Evolutionary conservation across 257 asterid genomes (phyloP).

Genomic region (Penstemon eatonii): DNA sequence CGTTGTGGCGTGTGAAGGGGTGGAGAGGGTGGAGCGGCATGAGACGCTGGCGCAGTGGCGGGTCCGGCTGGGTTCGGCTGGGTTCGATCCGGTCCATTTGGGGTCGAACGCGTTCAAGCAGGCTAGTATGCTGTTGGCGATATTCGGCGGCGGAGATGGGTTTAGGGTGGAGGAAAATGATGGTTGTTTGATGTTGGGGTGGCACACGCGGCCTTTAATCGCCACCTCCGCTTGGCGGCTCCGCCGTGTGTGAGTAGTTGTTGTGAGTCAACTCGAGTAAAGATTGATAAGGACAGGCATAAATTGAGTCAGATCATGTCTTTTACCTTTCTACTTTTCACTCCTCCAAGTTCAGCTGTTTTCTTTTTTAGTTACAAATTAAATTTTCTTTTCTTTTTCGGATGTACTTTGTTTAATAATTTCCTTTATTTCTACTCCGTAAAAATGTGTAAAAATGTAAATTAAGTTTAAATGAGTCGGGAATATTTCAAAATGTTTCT

Average conservation of each 20-base stretch:
- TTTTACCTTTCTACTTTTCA: slow-evolving; percentile 53
- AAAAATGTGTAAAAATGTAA: too few relatives aligned
- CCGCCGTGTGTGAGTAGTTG: slow-evolving; percentile 22
- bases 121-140: slow-evolving; percentile 76
- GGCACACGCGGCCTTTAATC: slow-evolving; percentile 85
- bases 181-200: slow-evolving; percentile 81
- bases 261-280: slow-evolving; percentile 34
- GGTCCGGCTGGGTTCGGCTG: slow-evolving; percentile 51
- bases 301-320: slow-evolving; percentile 60
- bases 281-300: slow-evolving; percentile 48
- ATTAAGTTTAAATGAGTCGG: too few relatives aligned
- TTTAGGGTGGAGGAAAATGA: slow-evolving; percentile 78
- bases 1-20: slow-evolving; percentile 84
- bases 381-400: slow-evolving; percentile 28
- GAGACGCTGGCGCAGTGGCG: slow-evolving; percentile 83
- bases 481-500: too few relatives aligned
- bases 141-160: slow-evolving; percentile 78
- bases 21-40: slow-evolving; percentile 77
- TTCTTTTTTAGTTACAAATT: too few relatives aligned
- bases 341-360: slow-evolving; percentile 8
- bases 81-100: slow-evolving; percentile 66
- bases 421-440: too few relatives aligned
- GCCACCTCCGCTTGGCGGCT: slow-evolving; percentile 90
- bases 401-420: background rate
- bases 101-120: slow-evolving; percentile 91